A percentile compares a stretch with the other conserved stretches of the same genome.
phyloP scores from a whole-genome alignment of 2,329 filamentous ascomycete species.

The Thielaviopsis cerberus region DNA sequence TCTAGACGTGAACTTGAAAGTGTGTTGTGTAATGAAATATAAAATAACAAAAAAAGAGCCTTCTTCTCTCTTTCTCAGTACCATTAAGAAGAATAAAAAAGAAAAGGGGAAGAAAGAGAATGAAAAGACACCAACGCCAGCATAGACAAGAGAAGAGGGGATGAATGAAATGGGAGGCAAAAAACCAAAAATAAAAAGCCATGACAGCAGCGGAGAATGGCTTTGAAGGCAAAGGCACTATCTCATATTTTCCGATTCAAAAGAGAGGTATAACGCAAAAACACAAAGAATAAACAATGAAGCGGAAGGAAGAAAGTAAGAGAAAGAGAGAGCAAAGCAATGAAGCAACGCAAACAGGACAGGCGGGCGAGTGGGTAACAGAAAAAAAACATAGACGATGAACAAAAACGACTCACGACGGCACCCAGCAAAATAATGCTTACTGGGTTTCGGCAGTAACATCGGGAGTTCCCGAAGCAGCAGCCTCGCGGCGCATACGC shows the following conservation, averaged over 20 bases:
- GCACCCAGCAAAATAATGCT: constrained; percentile 21
- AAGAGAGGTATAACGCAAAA: constrained; percentile 11
- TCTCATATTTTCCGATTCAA: constrained; percentile 10
- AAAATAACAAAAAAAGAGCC: constrained; percentile 22
- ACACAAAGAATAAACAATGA: constrained; percentile 9
- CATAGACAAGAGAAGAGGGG: constrained; percentile 8
- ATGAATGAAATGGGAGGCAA: constrained; percentile 11
- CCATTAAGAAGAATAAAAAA: constrained; percentile 8
- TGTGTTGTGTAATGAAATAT: constrained; percentile 19
- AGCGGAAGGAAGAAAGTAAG: constrained; percentile 2
- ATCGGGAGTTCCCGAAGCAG: constrained; percentile 26
- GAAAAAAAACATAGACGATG: constrained; percentile 6
- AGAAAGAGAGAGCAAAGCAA: constrained; percentile 1
- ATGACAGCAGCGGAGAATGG: constrained; percentile 6
- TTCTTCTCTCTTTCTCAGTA: not conserved
- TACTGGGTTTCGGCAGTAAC: constrained; percentile 29
- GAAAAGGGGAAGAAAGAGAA: constrained; percentile 11
- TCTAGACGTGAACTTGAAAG: not conserved
- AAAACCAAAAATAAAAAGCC: constrained; percentile 10
- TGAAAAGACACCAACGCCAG: constrained; percentile 12
- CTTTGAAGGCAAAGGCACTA: constrained; percentile 6
- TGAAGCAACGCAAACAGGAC: constrained; percentile 1
- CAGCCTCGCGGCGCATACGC: constrained; percentile 78
- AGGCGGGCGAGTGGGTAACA: not conserved
- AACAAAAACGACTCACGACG: constrained; percentile 30